Percentiles rank a stretch among this genome's conserved stretches.
Conservation (phyloP, 306 rosid species). For the Canavalia gladiata region DNA sequence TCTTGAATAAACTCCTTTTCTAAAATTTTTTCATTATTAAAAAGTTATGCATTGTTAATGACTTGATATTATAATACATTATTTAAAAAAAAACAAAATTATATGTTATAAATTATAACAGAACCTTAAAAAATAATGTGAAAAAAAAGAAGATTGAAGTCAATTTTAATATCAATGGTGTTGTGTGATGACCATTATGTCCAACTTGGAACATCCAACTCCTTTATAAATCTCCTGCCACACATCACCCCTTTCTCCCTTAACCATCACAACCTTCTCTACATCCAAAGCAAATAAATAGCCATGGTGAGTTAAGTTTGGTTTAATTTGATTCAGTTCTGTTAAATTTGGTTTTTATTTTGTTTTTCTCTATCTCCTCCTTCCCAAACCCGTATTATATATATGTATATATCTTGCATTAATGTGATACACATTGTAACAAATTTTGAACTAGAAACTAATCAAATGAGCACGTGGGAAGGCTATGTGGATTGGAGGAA, state of each 20-base stretch:
- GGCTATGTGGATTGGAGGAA: conserved; percentile 88
- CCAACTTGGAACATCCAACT: conserved; percentile 16
- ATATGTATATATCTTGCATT: no score
- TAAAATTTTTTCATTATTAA: no score
- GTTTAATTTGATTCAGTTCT: no score
- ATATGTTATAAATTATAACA: no score
- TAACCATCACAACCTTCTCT: conserved; percentile 31
- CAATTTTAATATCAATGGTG: conserved; percentile 45
- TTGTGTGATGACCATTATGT: conserved; percentile 55
- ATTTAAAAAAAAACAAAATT: neutral
- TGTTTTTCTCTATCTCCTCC: neutral
- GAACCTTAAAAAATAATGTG: neutral
- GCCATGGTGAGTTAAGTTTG: no score
- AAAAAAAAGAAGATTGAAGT: conserved; percentile 46
- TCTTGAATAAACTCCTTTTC: no score
- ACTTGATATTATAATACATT: no score
- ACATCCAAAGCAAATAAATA: conserved; percentile 30
- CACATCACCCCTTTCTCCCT: conserved; percentile 33
- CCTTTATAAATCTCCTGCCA: conserved; percentile 47
- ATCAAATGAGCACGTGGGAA: conserved; percentile 64
- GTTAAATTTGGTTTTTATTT: no score
- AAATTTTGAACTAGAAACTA: no score
- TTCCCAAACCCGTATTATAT: no score
- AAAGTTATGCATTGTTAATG: no score
- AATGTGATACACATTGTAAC: no score